Evolutionary conservation across 2,329 filamentous ascomycete species (phyloP), one percentile per base, ranked within the genome.

Genomic region (Pyrenochaeta sp.): DNA sequence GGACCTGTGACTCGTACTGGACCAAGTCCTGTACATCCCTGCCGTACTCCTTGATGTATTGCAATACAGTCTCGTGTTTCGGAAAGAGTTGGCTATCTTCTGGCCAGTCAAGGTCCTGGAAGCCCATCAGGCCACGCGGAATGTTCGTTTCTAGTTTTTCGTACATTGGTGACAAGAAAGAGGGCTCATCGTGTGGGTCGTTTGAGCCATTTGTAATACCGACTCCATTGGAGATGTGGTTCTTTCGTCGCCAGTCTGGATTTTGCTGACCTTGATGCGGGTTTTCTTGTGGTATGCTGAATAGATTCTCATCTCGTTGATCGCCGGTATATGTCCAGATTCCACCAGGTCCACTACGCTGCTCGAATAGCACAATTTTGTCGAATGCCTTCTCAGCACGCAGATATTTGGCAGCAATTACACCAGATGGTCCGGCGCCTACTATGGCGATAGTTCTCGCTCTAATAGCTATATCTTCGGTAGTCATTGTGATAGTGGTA

Each of bases 141-240:
- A 97, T 92, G 73, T 98, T 98, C 18, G 93, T 92, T 68, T 97
- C 89, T 14, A 97, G 79, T 20, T 83, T 78, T 42, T 92, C 86
- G 74, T 97, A 97, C 76, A 97, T 85, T 2, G 93, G 90, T 15
- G 90, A 91, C n/a, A 91, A 81, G 67, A 94, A 96, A 2, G 87
- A 74, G 5, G 89, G 84, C 1, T 83, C 54, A 27, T 72, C 69
- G 5, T 47, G 32, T 0, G 49, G 6, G 9, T 20, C 37, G 14
- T 48, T 37, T 7, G 20, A 12, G n/a, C 33, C 32, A 35, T 54
- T 47, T 6, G 23, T 27, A 5, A 5, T 9, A 9, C 9, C 23
- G 23, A 5, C 4, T 5, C 23, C 23, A 27, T 27, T 27, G 23
- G 23, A 27, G 23, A 9, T 27, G 23, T 27, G 23, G 9, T 9